A percentile compares a stretch with the other conserved stretches of the same genome.
phyloP scores from a whole-genome alignment of 768 basidiomycete species.

The Agaricus sinodeliciosus region DNA sequence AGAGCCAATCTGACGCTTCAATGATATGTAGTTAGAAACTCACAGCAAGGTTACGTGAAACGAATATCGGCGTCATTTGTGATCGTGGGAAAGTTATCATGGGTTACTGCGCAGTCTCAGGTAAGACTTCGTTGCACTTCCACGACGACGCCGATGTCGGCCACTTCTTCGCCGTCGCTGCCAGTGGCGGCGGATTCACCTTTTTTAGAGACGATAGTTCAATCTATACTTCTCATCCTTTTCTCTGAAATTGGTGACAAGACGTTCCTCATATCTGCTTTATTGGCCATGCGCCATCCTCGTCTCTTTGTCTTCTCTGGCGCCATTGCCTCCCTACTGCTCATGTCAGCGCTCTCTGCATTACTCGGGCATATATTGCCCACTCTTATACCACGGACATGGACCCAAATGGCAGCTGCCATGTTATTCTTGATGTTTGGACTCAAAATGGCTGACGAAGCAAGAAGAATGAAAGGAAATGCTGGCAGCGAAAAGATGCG shows the following conservation, averaged over 20 bases:
- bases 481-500: slow-evolving; percentile 70
- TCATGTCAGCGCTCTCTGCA: slow-evolving; percentile 94
- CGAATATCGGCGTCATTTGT: background rate
- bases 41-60: background rate
- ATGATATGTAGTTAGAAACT: no score
- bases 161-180: background rate
- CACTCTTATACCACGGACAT: slow-evolving; percentile 63
- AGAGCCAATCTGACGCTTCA: no score
- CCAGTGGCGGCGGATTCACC: slow-evolving; percentile 1
- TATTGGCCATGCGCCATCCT: slow-evolving; percentile 88
- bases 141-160: slow-evolving; percentile 7
- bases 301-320: slow-evolving; percentile 82
- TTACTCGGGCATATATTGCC: slow-evolving; percentile 90
- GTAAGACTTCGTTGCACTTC: background rate
- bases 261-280: slow-evolving; percentile 82
- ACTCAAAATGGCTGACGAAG: slow-evolving; percentile 83
- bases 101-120: background rate
- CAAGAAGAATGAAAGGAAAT: slow-evolving; percentile 57
- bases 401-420: slow-evolving; percentile 70
- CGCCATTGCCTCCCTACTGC: slow-evolving; percentile 77
- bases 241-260: slow-evolving; percentile 95
- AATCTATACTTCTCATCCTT: slow-evolving; percentile 88
- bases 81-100: slow-evolving; percentile 4
- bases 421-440: slow-evolving; percentile 89
- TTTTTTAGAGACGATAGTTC: slow-evolving; percentile 46